phyloP scores from a whole-genome alignment of 768 basidiomycete species.

The Leccinum uliginosum region DNA sequence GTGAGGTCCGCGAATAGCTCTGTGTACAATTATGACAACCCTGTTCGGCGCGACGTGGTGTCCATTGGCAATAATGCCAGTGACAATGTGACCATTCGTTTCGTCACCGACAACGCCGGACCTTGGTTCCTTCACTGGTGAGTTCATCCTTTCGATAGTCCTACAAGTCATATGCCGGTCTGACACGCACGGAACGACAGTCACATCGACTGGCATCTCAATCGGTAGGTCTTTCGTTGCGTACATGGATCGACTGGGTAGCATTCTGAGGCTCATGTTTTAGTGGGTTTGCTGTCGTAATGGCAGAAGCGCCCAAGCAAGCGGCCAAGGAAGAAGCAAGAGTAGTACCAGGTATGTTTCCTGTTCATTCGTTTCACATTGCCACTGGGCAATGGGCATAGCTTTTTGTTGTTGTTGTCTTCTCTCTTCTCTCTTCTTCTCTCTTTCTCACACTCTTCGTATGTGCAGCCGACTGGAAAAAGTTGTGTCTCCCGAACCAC shows the following conservation, averaged over 20 bases:
- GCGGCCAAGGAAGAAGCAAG: slow-evolving; percentile 6
- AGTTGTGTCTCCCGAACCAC: slow-evolving; percentile 10
- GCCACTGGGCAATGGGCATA: slow-evolving; percentile 1
- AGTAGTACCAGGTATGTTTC: slow-evolving; percentile 20
- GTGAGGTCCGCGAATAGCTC: slow-evolving; percentile 29
- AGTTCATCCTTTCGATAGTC: neutral
- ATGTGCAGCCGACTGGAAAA: slow-evolving; percentile 18
- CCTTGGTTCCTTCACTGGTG: slow-evolving; percentile 52
- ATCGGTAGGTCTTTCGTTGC: slow-evolving; percentile 13
- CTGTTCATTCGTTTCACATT: neutral
- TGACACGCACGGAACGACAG: slow-evolving; percentile 9
- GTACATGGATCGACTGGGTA: neutral
- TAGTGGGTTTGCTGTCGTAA: slow-evolving; percentile 28
- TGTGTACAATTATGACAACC: slow-evolving; percentile 34
- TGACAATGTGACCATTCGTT: slow-evolving; percentile 53
- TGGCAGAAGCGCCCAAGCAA: slow-evolving; percentile 21
- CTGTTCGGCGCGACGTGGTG: slow-evolving; percentile 34
- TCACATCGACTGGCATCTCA: slow-evolving; percentile 31
- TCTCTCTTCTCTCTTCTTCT: neutral
- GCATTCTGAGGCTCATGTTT: neutral
- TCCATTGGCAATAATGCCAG: slow-evolving; percentile 22
- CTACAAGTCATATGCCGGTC: neutral
- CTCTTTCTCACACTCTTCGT: slow-evolving; percentile 3
- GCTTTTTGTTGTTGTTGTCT: neutral
- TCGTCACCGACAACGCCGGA: slow-evolving; percentile 63